phyloP scores from a whole-genome alignment of 108 stramenopile species.

The Stephanodiscus triporus region DNA sequence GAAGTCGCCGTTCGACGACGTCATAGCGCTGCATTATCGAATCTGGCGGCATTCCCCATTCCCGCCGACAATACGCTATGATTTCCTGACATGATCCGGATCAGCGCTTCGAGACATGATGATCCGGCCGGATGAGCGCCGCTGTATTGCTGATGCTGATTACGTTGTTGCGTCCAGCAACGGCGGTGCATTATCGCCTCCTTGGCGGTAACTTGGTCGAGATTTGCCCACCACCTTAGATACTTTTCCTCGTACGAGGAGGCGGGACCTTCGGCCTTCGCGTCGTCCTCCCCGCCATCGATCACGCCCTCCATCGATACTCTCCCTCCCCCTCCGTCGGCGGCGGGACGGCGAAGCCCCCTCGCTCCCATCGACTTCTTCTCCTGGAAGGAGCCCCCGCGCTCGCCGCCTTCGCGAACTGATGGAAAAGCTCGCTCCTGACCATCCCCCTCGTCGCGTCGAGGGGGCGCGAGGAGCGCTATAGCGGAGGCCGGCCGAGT shows the following conservation, averaged over 20 bases:
- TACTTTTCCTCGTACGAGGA: slow-evolving; percentile 71
- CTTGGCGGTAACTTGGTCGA: slow-evolving; percentile 77
- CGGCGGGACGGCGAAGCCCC: no score
- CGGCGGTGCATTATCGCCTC: slow-evolving; percentile 24
- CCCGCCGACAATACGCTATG: slow-evolving; percentile 5
- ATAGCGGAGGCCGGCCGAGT: slow-evolving; percentile 53
- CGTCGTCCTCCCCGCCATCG: slow-evolving; percentile 40
- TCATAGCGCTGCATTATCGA: not conserved
- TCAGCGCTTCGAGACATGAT: no score
- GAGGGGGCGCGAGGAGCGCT: no score
- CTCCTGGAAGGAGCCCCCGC: slow-evolving; percentile 83
- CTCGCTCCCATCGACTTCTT: no score
- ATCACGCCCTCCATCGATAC: slow-evolving; percentile 17
- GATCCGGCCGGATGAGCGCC: not conserved
- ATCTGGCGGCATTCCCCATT: not conserved
- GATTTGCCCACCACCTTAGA: slow-evolving; percentile 83
- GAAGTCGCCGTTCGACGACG: slow-evolving; percentile 28
- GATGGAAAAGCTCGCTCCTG: slow-evolving; percentile 66
- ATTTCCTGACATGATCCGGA: slow-evolving; percentile 9
- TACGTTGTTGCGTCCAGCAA: slow-evolving; percentile 5
- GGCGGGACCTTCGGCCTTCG: not conserved
- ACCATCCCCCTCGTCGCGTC: slow-evolving; percentile 77
- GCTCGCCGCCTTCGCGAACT: slow-evolving; percentile 73
- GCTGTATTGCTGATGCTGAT: not conserved
- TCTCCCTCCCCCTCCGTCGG: slow-evolving; percentile 37